These are phyloP conservation scores for Epichloe festucae DNA, from an alignment of 2,329 filamentous ascomycete species.

Conservation along the genomic window DNA sequence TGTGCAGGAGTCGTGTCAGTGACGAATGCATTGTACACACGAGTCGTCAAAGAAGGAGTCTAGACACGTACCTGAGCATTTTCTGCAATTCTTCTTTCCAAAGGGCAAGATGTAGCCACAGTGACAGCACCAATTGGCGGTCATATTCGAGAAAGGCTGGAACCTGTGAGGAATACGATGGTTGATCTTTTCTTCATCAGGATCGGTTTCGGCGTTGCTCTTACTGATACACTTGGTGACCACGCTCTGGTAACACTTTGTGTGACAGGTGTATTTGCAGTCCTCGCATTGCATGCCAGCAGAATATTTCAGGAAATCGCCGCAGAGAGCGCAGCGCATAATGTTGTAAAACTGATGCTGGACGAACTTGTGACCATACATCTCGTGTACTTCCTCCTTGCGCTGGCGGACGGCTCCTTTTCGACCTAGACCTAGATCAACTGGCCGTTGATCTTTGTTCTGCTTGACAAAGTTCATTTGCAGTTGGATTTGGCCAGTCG, in stretches of 20 bases:
- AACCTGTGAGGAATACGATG: slow-evolving; percentile 97
- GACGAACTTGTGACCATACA: slow-evolving; percentile 98
- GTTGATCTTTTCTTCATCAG: slow-evolving; percentile 99
- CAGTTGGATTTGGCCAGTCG: slow-evolving; percentile 82
- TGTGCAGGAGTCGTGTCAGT: slow-evolving; percentile 17
- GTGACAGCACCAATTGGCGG: slow-evolving; percentile 98
- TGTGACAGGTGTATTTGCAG: slow-evolving; percentile 99
- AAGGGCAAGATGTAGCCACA: slow-evolving; percentile 93
- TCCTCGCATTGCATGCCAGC: slow-evolving; percentile 98
- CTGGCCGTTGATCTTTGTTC: slow-evolving; percentile 65
- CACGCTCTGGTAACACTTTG: slow-evolving; percentile 90
- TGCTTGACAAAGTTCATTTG: slow-evolving; percentile 89
- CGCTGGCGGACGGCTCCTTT: slow-evolving; percentile 94
- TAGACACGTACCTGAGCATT: slow-evolving; percentile 59
- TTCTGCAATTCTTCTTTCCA: slow-evolving; percentile 87
- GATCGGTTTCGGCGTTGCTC: slow-evolving; percentile 94
- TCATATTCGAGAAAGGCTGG: slow-evolving; percentile 91
- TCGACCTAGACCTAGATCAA: slow-evolving; percentile 82
- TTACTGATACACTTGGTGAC: slow-evolving; percentile 99
- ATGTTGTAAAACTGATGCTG: slow-evolving; percentile 99
- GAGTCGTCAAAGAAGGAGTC: neutral
- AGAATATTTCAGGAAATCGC: slow-evolving; percentile 96
- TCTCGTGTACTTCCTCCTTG: slow-evolving; percentile 96
- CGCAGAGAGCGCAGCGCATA: slow-evolving; percentile 96
- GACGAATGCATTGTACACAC: neutral